Evolutionary conservation across 2,329 filamentous ascomycete genomes (phyloP).

Genomic region (Aschersonia sp.): DNA sequence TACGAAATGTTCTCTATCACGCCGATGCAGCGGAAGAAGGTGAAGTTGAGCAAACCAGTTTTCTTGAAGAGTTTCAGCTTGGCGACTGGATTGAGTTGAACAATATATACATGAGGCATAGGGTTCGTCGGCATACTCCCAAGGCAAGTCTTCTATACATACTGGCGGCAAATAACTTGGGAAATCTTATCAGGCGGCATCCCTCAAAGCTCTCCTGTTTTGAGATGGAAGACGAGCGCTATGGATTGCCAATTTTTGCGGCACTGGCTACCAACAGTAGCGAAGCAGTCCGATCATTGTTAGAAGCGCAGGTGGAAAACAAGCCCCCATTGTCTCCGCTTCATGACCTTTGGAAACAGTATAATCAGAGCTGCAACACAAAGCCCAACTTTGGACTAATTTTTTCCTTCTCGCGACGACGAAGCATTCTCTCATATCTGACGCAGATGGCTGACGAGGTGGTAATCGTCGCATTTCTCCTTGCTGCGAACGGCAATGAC

Average conservation of each 20-base stretch:
- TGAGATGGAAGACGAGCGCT: too few relatives aligned
- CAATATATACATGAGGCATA: constrained; percentile 4
- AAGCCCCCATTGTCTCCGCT: too few relatives aligned
- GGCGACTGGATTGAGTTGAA: constrained; percentile 1
- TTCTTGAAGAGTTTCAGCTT: constrained; percentile 1
- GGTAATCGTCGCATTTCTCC: neutral
- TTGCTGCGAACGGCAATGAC: too few relatives aligned
- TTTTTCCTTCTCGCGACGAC: too few relatives aligned
- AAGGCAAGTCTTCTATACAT: constrained; percentile 6
- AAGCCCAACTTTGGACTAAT: too few relatives aligned
- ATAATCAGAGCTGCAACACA: too few relatives aligned
- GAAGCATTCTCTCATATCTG: neutral
- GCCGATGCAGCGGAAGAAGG: constrained; percentile 3
- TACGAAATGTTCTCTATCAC: constrained; percentile 4
- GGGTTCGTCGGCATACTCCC: too few relatives aligned
- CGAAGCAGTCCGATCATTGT: too few relatives aligned
- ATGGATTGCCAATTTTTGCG: too few relatives aligned
- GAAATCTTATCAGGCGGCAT: neutral
- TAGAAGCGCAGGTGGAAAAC: too few relatives aligned
- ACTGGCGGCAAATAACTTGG: neutral
- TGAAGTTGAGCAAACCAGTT: fast-evolving
- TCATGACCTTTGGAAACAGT: too few relatives aligned
- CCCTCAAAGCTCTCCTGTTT: neutral
- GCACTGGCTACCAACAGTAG: too few relatives aligned
- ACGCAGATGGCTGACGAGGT: neutral